Conservation (phyloP, 2,329 filamentous ascomycete genomes). For the Aplosporella prunicola region DNA sequence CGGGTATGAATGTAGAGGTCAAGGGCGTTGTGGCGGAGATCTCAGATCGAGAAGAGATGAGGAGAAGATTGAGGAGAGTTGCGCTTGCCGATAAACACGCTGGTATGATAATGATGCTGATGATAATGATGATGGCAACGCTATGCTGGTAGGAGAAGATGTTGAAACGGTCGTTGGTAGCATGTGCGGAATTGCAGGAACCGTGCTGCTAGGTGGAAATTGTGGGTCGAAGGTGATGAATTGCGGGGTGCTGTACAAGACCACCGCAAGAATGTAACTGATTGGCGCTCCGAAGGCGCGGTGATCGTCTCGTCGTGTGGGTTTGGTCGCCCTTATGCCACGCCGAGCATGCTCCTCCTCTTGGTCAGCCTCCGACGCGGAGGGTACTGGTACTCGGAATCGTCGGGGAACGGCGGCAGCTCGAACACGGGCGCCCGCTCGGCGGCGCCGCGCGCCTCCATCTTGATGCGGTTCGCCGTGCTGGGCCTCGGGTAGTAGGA, state of each 20-base stretch:
- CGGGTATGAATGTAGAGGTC: too few relatives aligned
- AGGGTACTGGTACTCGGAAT: constrained; percentile 9
- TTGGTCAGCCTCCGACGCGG: constrained; percentile 21
- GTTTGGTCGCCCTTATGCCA: neutral
- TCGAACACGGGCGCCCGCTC: constrained; percentile 26
- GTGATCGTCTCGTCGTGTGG: neutral
- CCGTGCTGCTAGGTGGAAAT: neutral
- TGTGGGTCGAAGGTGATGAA: neutral
- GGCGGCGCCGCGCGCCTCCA: constrained; percentile 27
- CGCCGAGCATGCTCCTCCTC: constrained; percentile 29
- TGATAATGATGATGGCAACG: too few relatives aligned
- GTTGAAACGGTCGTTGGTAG: too few relatives aligned
- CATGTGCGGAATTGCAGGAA: too few relatives aligned
- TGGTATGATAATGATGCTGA: too few relatives aligned
- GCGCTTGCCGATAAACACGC: too few relatives aligned
- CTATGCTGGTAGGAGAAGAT: too few relatives aligned
- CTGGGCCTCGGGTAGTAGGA: constrained; percentile 5
- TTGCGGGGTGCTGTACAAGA: neutral
- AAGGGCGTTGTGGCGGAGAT: too few relatives aligned
- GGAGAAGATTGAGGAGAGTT: too few relatives aligned
- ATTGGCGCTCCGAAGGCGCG: too few relatives aligned
- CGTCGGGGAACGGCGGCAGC: constrained; percentile 23
- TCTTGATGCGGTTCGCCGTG: constrained; percentile 14
- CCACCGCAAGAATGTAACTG: too few relatives aligned
- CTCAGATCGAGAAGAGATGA: too few relatives aligned